Base-by-base conservation (phyloP, 1,284 basidiomycete genomes). In the Rhodotorula sp. region DNA sequence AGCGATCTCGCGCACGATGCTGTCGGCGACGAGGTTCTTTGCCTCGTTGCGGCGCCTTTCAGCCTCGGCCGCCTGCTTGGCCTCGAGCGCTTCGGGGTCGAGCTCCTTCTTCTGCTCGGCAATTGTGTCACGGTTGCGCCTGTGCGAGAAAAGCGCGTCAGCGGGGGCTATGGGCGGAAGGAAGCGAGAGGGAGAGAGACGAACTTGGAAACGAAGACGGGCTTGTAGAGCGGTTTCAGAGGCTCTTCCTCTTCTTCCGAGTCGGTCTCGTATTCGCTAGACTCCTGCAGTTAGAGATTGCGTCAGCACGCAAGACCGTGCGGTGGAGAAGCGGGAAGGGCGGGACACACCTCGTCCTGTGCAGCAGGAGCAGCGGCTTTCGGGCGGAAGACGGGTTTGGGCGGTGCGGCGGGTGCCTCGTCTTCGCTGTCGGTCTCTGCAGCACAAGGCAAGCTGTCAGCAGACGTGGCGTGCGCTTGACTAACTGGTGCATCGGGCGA, bases 121-220 rank as follows among this genome's bases (percentile, higher is more conserved):
- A 46, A 71, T 62, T 48, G 73, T 74, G 60, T 74, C 73, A 42
- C 73, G 70, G 58, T 74, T 71, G 9, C 73, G 73, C 64, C 73
- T 74, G 59, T 8, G 78, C 90, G 23, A 87, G 19, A 84, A 83
- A 45, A 91, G 84, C 0, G 90, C 42, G 48, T 46, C 9, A 45
- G 58, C 13, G 8, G 12, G 53, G 8, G 12, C 3, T 44, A 13
- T 1, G 25, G 14, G 19, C 44, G 50, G 44, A 42, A 17, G 27
- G 50, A 3, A 46, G 42, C 13, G 57, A 59, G 45, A 17, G 25
- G 16, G 52, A 23, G 17, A 8, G 25, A 4, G 34, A 83, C 88
- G 64, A 80, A 93, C 92, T 95, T 96, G 66, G 92, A 91, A 19
- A 96, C 87, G 80, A 96, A 97, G 1, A 95, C 88, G 2, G 94